These are phyloP conservation scores for Gomphus sp. DNA, from an alignment of 1,284 basidiomycete genomes.

Conservation along the genomic window DNA sequence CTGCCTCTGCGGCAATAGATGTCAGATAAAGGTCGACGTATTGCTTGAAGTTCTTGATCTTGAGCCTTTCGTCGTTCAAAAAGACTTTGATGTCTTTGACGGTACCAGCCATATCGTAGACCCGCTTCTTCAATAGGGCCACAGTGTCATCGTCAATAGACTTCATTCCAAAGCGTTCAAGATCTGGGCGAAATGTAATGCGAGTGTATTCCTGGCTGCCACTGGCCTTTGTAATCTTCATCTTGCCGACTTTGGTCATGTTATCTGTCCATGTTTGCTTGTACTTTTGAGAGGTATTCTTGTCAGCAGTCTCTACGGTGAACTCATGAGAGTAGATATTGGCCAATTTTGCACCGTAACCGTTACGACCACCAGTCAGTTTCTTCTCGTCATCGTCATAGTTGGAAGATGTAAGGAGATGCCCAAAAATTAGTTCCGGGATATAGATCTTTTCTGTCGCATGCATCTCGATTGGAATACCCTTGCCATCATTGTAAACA, in stretches of 20 bases:
- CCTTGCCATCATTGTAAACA: conserved; percentile 92
- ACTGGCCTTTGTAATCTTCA: conserved; percentile 88
- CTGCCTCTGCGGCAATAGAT: conserved; percentile 59
- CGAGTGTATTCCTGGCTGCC: conserved; percentile 90
- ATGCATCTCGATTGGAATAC: conserved; percentile 97
- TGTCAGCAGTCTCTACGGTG: conserved; percentile 95
- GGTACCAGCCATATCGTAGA: conserved; percentile 96
- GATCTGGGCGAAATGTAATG: conserved; percentile 92
- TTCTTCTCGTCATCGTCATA: conserved; percentile 99
- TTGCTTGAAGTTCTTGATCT: conserved; percentile 94
- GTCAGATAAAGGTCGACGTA: conserved; percentile 93
- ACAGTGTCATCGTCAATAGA: conserved; percentile 88
- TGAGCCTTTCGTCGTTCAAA: conserved; percentile 87
- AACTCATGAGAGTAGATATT: conserved; percentile 99
- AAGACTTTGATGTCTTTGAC: conserved; percentile 90
- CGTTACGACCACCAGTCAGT: conserved; percentile 96
- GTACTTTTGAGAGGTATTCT: conserved; percentile 83
- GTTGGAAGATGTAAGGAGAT: conserved; percentile 93
- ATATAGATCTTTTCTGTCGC: conserved; percentile 92
- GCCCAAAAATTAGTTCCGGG: conserved; percentile 96
- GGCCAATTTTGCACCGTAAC: conserved; percentile 96
- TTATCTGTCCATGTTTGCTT: conserved; percentile 93
- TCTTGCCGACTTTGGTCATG: conserved; percentile 82
- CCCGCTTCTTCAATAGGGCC: conserved; percentile 87
- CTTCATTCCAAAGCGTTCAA: conserved; percentile 89